Evolutionary conservation across 371 early-diverging fungal species (phyloP), one percentile per base, ranked within the genome.

Genomic region (Gilbertella persicaria): DNA sequence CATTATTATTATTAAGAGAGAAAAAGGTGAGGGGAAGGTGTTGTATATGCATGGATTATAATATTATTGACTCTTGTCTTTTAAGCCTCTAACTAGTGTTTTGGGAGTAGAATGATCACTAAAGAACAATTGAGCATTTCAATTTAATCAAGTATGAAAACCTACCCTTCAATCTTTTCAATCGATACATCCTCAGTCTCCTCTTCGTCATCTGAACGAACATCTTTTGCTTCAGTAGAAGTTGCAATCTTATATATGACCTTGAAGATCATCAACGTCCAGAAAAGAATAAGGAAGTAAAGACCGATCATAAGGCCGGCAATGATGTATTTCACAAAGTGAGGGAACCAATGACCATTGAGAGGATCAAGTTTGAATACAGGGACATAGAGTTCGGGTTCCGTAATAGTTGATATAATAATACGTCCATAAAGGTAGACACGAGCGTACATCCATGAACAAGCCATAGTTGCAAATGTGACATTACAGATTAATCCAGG

Each of bases 371-470:
- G 50, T 16, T 60, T 60, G 48, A 78, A 75, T 35, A 64, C 66
- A 21, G 60, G 54, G 8, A 78, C 69, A 50, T 75, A 71, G 0
- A 73, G 45, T 16, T 79, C 69, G 19, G 78, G 71, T 25, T 78
- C 83, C 7, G 64, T 62, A 7, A 43, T 54, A 1, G 79, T 78
- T 0, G 78, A 75, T 50, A 58, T 53, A 50, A 80, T 66, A 19
- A 88, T 70, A 28, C 73, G 59, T 0, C 71, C 77, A 64, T 83
- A 83, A 35, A 79, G 43, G 41, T 72, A 80, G 41, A 89, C 86
- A 16, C 93, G 82, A 2, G 90, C 87, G 30, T 83, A 80, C 43
- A 88, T 55, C 93, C 93, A 91, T 20, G 83, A 70, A n/a, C 86
- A 19, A 42, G 87, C 59, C 64, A 91, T 88, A 7, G 69, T 24